Percentiles rank a stretch among this genome's conserved stretches.
Conservation (phyloP, 768 basidiomycete species). For the Cyclocybe cylindracea region DNA sequence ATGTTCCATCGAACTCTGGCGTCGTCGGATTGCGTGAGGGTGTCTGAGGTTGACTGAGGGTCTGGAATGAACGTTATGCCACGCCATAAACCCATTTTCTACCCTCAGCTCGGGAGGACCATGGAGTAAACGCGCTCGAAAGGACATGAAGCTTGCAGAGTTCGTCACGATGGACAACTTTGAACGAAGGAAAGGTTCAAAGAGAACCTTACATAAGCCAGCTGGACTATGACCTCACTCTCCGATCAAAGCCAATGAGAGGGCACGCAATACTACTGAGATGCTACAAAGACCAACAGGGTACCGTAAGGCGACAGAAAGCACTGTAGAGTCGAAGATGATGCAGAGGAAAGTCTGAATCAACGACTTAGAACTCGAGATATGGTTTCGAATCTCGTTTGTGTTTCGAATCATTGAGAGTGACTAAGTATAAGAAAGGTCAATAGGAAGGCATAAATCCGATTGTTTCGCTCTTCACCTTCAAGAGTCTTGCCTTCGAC, state of each 20-base stretch:
- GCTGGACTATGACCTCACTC: too few relatives aligned
- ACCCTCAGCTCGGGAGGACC: conserved; percentile 11
- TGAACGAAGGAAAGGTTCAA: background rate
- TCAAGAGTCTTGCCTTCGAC: background rate
- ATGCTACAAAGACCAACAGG: too few relatives aligned
- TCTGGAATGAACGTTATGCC: conserved; percentile 1
- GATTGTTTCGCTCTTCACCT: background rate
- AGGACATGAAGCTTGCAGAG: background rate
- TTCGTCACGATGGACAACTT: background rate
- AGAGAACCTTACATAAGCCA: background rate
- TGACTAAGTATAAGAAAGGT: background rate
- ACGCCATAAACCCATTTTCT: conserved; percentile 1
- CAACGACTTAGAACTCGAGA: too few relatives aligned
- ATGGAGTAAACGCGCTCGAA: conserved; percentile 5
- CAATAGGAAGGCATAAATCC: too few relatives aligned
- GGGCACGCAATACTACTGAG: too few relatives aligned
- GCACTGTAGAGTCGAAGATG: too few relatives aligned
- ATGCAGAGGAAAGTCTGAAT: too few relatives aligned
- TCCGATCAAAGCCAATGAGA: too few relatives aligned
- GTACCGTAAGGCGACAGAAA: too few relatives aligned
- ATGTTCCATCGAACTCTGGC: conserved; percentile 10
- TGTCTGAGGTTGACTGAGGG: conserved; percentile 1
- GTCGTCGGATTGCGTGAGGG: background rate
- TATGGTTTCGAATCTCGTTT: too few relatives aligned
- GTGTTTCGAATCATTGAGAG: background rate